These are phyloP conservation scores for Zygosaccharomyces bisporus DNA, from an alignment of 805 yeast species.

Conservation along the genomic window DNA sequence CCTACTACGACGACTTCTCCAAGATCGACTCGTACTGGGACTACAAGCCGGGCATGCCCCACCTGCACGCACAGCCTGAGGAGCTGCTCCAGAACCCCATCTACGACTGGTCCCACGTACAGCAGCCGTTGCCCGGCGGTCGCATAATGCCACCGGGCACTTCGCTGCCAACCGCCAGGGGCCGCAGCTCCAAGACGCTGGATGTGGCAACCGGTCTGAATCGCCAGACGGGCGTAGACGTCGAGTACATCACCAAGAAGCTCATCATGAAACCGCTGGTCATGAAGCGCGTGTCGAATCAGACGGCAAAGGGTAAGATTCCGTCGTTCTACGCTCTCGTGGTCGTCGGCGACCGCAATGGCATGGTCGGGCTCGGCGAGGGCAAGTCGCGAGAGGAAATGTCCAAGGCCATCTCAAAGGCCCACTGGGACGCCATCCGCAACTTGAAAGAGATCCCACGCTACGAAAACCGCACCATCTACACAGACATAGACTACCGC, in stretches of 20 bases:
- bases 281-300: slow-evolving; percentile 79
- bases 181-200: slow-evolving; percentile 22
- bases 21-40: slow-evolving; percentile 76
- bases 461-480: slow-evolving; percentile 86
- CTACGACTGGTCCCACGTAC: slow-evolving; percentile 23
- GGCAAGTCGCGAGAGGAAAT: slow-evolving; percentile 83
- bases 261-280: slow-evolving; percentile 64
- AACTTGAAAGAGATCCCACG: slow-evolving; percentile 78
- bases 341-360: slow-evolving; percentile 88
- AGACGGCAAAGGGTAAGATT: slow-evolving; percentile 89
- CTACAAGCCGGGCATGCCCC: slow-evolving; percentile 36
- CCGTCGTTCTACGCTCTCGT: slow-evolving; percentile 77
- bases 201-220: slow-evolving; percentile 52
- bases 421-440: slow-evolving; percentile 91
- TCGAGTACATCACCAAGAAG: slow-evolving; percentile 50
- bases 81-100: slow-evolving; percentile 18
- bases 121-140: slow-evolving; percentile 27
- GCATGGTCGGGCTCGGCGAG: slow-evolving; percentile 92
- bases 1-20: slow-evolving; percentile 65
- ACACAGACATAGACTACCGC: slow-evolving; percentile 76
- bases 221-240: slow-evolving; percentile 62
- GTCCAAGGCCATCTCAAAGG: slow-evolving; percentile 71
- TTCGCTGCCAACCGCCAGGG: slow-evolving; percentile 19
- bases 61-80: slow-evolving; percentile 22
- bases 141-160: slow-evolving; percentile 24